Evolutionary conservation across 2,329 filamentous ascomycete genomes (phyloP).

Genomic region (Sarocladium strictum): DNA sequence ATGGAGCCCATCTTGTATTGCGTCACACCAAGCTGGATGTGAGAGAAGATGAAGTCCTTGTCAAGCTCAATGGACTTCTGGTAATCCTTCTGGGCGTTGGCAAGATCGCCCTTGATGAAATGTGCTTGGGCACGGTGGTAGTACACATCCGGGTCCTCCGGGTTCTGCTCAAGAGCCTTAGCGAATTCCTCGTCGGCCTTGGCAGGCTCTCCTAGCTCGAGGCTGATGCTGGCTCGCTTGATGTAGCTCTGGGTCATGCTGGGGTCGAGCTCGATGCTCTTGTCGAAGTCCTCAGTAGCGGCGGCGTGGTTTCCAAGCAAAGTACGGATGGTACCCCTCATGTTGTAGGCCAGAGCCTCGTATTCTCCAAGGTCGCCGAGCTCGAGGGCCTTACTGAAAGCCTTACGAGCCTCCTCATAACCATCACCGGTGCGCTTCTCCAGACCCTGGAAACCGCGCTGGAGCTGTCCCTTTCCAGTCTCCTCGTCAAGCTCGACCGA

Average conservation of each 20-base stretch:
- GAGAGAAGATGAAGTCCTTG: slow-evolving; percentile 87
- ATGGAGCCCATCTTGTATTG: slow-evolving; percentile 99
- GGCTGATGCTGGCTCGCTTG: slow-evolving; percentile 96
- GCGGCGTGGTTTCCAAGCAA: slow-evolving; percentile 80
- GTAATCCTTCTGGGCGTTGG: slow-evolving; percentile 94
- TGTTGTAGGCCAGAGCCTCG: slow-evolving; percentile 91
- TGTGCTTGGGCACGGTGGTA: slow-evolving; percentile 96
- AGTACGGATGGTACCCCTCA: slow-evolving; percentile 93
- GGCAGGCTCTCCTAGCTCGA: slow-evolving; percentile 86
- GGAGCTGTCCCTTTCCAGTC: slow-evolving; percentile 78
- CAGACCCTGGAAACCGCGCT: slow-evolving; percentile 75
- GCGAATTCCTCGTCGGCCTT: slow-evolving; percentile 84
- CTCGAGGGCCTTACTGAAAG: slow-evolving; percentile 62
- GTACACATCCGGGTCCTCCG: slow-evolving; percentile 90
- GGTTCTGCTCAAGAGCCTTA: slow-evolving; percentile 78
- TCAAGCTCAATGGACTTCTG: slow-evolving; percentile 91
- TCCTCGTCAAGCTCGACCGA: slow-evolving; percentile 69
- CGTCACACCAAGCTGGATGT: slow-evolving; percentile 97
- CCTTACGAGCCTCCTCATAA: slow-evolving; percentile 79
- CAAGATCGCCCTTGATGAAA: slow-evolving; percentile 74
- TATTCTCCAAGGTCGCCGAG: slow-evolving; percentile 72
- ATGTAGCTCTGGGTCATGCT: slow-evolving; percentile 93
- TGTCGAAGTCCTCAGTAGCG: slow-evolving; percentile 80
- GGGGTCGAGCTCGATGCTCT: slow-evolving; percentile 86
- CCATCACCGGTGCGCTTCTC: slow-evolving; percentile 82